phyloP scores from a whole-genome alignment of 2,329 filamentous ascomycete genomes.

The Chaetomium sp. region DNA sequence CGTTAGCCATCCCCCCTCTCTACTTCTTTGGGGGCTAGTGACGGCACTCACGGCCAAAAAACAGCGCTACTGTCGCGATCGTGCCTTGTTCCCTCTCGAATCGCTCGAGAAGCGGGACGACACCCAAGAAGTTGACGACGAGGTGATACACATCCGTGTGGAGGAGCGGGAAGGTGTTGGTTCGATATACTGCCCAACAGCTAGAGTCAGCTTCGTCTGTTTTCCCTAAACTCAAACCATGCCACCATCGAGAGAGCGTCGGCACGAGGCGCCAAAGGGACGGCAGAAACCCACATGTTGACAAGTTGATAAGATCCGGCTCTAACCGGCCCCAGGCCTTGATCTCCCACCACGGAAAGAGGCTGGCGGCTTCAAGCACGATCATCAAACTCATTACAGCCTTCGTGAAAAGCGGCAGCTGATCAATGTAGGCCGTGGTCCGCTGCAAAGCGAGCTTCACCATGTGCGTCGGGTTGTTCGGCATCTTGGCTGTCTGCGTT shows the following conservation, averaged over 20 bases:
- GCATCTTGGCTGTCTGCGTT: conserved; percentile 29
- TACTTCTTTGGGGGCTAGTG: background rate
- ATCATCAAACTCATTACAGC: conserved; percentile 67
- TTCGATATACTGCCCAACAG: conserved; percentile 71
- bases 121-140: conserved; percentile 74
- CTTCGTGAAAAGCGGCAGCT: conserved; percentile 87
- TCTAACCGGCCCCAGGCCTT: conserved; percentile 76
- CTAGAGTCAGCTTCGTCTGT: background rate
- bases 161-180: conserved; percentile 89
- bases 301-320: conserved; percentile 72
- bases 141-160: conserved; percentile 81
- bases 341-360: conserved; percentile 72
- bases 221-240: conserved; percentile 1
- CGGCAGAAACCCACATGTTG: conserved; percentile 61
- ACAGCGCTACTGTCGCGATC: conserved; percentile 80
- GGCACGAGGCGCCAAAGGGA: background rate
- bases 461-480: conserved; percentile 38
- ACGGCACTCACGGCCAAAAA: conserved; percentile 77
- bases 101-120: conserved; percentile 86
- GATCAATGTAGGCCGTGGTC: conserved; percentile 77
- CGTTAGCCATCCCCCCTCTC: conserved; percentile 15
- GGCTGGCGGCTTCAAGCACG: conserved; percentile 66
- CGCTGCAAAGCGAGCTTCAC: conserved; percentile 69
- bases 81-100: conserved; percentile 95
- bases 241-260: background rate